Percentiles rank a stretch among this genome's conserved stretches.
Conservation (phyloP, 148 eudicot species). For the Arbutus unedo region DNA sequence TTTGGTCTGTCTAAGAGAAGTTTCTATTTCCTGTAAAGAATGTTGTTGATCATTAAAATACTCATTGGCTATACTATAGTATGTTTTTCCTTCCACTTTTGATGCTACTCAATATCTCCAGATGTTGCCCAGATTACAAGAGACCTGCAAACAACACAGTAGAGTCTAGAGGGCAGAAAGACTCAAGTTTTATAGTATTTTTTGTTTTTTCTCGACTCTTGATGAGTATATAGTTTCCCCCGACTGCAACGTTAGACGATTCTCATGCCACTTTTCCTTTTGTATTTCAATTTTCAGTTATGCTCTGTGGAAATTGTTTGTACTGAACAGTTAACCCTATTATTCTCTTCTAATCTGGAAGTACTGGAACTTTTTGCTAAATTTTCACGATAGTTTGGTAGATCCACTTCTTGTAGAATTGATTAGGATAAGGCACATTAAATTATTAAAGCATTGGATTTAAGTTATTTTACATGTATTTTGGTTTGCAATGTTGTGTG, state of each 20-base stretch:
- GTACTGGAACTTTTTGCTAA: neutral
- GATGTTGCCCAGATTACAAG: neutral
- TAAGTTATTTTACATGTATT: neutral
- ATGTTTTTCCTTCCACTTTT: neutral
- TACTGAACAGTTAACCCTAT: neutral
- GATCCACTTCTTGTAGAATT: neutral
- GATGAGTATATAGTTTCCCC: neutral
- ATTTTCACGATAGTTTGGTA: neutral
- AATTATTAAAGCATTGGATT: neutral
- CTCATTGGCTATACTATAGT: neutral
- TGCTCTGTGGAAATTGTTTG: neutral
- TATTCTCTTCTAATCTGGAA: neutral
- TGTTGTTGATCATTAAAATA: neutral
- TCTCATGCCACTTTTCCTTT: neutral
- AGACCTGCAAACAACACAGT: neutral
- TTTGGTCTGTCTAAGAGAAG: neutral
- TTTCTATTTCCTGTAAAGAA: neutral
- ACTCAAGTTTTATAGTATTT: neutral
- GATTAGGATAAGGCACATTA: neutral
- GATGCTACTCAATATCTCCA: neutral
- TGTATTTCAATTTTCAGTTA: neutral
- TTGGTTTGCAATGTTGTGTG: neutral
- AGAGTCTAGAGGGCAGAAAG: neutral
- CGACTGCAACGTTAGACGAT: neutral
- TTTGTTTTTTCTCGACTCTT: neutral